These are phyloP conservation scores for Pythium aquatile DNA, from an alignment of 352 stramenopile species.

Conservation along the genomic window DNA sequence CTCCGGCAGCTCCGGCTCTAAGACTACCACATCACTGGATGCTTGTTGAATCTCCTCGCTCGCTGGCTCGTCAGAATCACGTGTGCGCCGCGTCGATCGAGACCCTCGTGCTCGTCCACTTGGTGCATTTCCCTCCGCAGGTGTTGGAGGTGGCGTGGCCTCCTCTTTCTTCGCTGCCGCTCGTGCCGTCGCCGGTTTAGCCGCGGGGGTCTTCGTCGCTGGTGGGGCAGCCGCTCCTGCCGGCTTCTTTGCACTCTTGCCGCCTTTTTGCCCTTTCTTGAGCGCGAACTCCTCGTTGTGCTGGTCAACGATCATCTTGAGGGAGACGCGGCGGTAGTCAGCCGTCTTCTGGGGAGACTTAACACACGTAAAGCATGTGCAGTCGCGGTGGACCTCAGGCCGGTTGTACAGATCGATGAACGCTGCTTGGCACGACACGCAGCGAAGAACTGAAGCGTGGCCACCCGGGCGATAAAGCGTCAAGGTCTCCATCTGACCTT, in stretches of 20 bases:
- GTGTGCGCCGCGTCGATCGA: not conserved
- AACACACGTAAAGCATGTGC: slow-evolving; percentile 17
- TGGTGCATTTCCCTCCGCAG: not conserved
- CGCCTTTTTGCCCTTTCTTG: slow-evolving; percentile 12
- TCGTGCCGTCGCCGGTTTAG: not conserved
- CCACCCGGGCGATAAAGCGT: slow-evolving; percentile 6
- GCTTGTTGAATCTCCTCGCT: not conserved
- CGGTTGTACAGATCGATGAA: slow-evolving; percentile 21
- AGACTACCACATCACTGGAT: too few relatives aligned
- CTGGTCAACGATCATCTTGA: slow-evolving; percentile 25
- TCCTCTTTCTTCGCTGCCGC: not conserved
- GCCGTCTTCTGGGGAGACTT: slow-evolving; percentile 12
- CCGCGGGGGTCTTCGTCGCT: not conserved
- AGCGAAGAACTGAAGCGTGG: slow-evolving; percentile 12
- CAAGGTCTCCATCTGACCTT: slow-evolving; percentile 15
- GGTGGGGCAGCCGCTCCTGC: not conserved
- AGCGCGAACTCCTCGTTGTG: slow-evolving; percentile 18
- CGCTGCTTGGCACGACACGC: slow-evolving; percentile 17
- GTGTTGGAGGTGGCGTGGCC: not conserved
- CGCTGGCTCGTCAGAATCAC: not conserved
- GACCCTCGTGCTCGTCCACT: not conserved
- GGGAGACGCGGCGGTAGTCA: slow-evolving; percentile 14
- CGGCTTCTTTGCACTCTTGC: not conserved
- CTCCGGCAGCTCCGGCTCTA: not conserved
- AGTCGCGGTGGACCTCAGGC: slow-evolving; percentile 17